These are phyloP conservation scores for Brassica juncea DNA, from an alignment of 345 rosid species.

Conservation along the genomic window DNA sequence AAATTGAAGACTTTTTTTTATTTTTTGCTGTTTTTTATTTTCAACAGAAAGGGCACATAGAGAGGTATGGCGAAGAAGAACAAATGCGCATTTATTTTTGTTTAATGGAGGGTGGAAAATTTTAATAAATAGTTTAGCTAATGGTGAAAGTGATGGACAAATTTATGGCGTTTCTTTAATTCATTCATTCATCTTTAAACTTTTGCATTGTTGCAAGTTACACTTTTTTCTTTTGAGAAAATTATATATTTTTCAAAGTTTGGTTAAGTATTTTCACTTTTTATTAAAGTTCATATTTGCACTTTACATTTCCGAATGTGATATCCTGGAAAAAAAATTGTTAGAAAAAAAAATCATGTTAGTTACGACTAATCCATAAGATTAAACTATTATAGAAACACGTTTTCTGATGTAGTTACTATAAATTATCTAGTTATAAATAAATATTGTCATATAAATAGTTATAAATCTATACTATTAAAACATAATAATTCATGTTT, in stretches of 20 bases:
- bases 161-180: not conserved
- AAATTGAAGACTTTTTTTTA: slow-evolving; percentile 11
- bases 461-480: not conserved
- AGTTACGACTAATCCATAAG: not conserved
- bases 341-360: not conserved
- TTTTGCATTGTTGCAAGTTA: slow-evolving; percentile 28
- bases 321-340: not conserved
- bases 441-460: not conserved
- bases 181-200: slow-evolving; percentile 10
- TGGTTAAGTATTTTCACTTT: not conserved
- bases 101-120: slow-evolving; percentile 26
- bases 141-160: slow-evolving; percentile 35
- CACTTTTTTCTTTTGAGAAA: slow-evolving; percentile 16
- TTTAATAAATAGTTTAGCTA: slow-evolving; percentile 22
- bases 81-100: slow-evolving; percentile 39
- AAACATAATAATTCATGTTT: no score
- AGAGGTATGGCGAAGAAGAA: slow-evolving; percentile 36
- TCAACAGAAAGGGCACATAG: slow-evolving; percentile 27
- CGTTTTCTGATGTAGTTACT: not conserved
- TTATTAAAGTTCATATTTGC: not conserved
- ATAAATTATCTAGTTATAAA: not conserved
- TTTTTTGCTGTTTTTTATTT: not conserved
- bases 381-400: not conserved
- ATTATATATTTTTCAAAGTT: not conserved
- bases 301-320: not conserved